A percentile compares a stretch with the other conserved stretches of the same genome.
phyloP scores from a whole-genome alignment of 805 yeast species.

The Nakazawaea pomicola region DNA sequence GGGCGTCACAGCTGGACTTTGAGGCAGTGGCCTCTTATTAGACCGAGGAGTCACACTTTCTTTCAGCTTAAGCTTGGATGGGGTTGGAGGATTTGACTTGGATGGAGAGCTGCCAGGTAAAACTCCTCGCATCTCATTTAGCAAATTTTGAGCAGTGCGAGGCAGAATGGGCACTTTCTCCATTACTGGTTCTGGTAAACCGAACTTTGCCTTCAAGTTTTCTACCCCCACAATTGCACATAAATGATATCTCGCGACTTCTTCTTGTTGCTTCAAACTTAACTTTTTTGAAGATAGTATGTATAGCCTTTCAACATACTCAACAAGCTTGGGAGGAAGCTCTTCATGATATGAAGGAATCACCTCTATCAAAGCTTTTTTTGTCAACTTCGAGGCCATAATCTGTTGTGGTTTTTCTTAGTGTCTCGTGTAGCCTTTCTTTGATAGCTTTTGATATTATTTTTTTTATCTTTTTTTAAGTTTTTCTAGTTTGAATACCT shows the following conservation, averaged over 20 bases:
- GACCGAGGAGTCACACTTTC: no score
- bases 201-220: conserved; percentile 35
- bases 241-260: conserved; percentile 61
- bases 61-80: no score
- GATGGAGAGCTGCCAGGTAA: conserved; percentile 26
- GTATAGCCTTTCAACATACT: conserved; percentile 41
- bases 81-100: conserved; percentile 5
- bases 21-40: no score
- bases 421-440: no score
- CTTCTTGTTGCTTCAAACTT: conserved; percentile 46
- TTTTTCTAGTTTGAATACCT: no score
- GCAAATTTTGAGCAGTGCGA: conserved; percentile 31
- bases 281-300: conserved; percentile 48
- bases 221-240: conserved; percentile 62
- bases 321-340: conserved; percentile 35
- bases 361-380: conserved; percentile 40
- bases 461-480: no score
- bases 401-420: no score
- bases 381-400: conserved; percentile 27
- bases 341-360: conserved; percentile 40
- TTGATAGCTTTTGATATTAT: no score
- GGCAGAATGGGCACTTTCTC: conserved; percentile 45
- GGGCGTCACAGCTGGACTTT: neutral
- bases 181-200: conserved; percentile 43
- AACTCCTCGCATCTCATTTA: conserved; percentile 40